Evolutionary conservation across 768 basidiomycete species (phyloP).

Genomic region (Mycena sanguinolenta): DNA sequence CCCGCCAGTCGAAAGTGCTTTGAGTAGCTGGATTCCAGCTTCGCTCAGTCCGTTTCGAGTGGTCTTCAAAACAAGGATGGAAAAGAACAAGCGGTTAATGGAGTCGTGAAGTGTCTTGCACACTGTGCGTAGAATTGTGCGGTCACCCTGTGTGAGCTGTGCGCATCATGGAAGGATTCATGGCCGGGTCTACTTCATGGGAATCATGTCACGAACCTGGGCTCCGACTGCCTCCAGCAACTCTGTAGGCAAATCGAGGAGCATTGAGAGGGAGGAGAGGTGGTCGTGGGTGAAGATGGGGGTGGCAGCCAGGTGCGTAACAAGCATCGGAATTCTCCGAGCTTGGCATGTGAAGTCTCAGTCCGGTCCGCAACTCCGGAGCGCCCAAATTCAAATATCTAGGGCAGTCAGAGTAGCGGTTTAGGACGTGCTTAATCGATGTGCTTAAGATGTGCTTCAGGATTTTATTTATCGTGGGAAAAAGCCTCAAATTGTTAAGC

Average conservation of each 20-base stretch:
- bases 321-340: no score
- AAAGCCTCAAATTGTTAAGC: no score
- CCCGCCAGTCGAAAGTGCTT: not conserved
- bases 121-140: not conserved
- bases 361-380: no score
- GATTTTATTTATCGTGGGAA: no score
- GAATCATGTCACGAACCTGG: not conserved
- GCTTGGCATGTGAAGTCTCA: no score
- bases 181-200: not conserved
- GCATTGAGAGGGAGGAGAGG: not conserved
- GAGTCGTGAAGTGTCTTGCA: not conserved
- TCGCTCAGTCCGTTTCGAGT: not conserved
- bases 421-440: no score
- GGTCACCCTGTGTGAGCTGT: not conserved
- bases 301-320: no score
- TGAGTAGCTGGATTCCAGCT: conserved; percentile 2
- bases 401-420: no score
- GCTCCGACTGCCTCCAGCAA: not conserved
- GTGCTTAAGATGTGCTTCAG: no score
- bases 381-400: no score
- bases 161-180: not conserved
- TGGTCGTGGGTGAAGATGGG: no score
- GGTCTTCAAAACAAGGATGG: conserved; percentile 1
- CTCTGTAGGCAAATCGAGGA: conserved; percentile 1
- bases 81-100: not conserved